Conservation (phyloP, 1,139 yeast genomes). For the Candida tunisiensis region DNA sequence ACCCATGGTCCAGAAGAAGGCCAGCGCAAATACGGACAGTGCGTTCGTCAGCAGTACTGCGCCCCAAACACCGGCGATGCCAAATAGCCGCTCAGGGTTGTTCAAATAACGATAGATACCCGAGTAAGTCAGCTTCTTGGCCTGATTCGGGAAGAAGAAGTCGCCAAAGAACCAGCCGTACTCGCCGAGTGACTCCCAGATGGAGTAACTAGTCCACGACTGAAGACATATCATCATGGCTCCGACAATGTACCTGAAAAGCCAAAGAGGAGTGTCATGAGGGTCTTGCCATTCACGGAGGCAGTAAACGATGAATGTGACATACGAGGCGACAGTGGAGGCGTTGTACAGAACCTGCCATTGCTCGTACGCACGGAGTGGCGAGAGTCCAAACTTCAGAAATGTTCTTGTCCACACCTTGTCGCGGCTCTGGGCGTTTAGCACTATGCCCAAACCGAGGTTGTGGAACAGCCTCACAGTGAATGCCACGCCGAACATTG, state of each 20-base stretch:
- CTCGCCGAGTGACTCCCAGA: constrained; percentile 60
- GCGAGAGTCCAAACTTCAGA: constrained; percentile 50
- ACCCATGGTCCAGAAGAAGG: constrained; percentile 52
- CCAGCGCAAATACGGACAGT: constrained; percentile 35
- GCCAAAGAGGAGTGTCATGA: constrained; percentile 18
- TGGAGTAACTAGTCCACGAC: constrained; percentile 55
- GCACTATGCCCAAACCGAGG: constrained; percentile 32
- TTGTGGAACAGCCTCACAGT: constrained; percentile 36
- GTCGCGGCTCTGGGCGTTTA: constrained; percentile 42
- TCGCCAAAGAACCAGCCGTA: constrained; percentile 90
- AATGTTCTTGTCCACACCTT: constrained; percentile 54
- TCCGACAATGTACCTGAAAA: constrained; percentile 46
- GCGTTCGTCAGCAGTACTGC: constrained; percentile 47
- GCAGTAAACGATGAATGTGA: constrained; percentile 19
- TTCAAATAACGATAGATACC: constrained; percentile 77
- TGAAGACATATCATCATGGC: constrained; percentile 39
- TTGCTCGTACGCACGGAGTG: constrained; percentile 53
- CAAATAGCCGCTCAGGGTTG: constrained; percentile 72
- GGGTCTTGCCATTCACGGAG: constrained; percentile 21
- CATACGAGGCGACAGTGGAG: constrained; percentile 26
- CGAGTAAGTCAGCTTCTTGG: constrained; percentile 43
- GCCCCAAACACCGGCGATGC: constrained; percentile 79
- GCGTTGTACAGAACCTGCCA: constrained; percentile 62
- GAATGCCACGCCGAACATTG: constrained; percentile 33
- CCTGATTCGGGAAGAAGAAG: constrained; percentile 48